phyloP scores from a whole-genome alignment of 2,329 filamentous ascomycete genomes.

The Fusarium nelsonii region DNA sequence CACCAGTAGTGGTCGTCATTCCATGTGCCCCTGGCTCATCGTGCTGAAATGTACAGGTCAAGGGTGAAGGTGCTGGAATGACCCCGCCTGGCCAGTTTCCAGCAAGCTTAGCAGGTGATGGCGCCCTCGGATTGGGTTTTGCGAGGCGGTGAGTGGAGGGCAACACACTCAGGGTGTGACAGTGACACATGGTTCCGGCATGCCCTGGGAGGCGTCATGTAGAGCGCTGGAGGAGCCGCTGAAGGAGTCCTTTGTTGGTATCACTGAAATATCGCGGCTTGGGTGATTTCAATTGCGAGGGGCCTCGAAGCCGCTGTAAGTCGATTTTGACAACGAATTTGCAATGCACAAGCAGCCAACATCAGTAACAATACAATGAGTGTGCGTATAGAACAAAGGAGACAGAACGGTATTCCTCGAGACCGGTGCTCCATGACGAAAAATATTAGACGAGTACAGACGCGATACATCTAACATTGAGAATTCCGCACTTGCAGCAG shows the following conservation, averaged over 20 bases:
- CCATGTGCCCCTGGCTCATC: slow-evolving; percentile 32
- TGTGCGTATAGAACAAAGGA: slow-evolving; percentile 12
- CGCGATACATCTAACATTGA: slow-evolving; percentile 33
- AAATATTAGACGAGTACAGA: slow-evolving; percentile 44
- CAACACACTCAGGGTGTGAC: slow-evolving; percentile 39
- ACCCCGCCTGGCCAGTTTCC: slow-evolving; percentile 42
- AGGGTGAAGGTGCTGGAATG: slow-evolving; percentile 49
- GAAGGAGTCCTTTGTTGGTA: slow-evolving; percentile 45
- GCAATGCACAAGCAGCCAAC: slow-evolving; percentile 31
- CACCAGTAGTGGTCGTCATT: slow-evolving; percentile 34
- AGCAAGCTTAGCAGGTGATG: slow-evolving; percentile 36
- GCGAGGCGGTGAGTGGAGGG: slow-evolving; percentile 37
- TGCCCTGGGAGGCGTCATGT: slow-evolving; percentile 43
- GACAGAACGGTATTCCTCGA: slow-evolving; percentile 10
- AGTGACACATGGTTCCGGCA: slow-evolving; percentile 45
- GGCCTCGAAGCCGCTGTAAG: slow-evolving; percentile 19
- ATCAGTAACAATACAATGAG: not conserved
- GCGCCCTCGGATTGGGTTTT: slow-evolving; percentile 41
- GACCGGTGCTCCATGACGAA: slow-evolving; percentile 3
- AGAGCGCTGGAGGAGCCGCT: slow-evolving; percentile 41
- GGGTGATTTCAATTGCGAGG: slow-evolving; percentile 31
- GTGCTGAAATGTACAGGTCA: slow-evolving; percentile 49
- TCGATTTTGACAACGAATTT: slow-evolving; percentile 30
- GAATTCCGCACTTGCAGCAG: slow-evolving; percentile 42
- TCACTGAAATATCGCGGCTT: slow-evolving; percentile 44